A percentile compares a stretch with the other conserved stretches of the same genome.
Evolutionary conservation across 345 rosid genomes (phyloP).

Genomic region (Euphorbia lathyris): DNA sequence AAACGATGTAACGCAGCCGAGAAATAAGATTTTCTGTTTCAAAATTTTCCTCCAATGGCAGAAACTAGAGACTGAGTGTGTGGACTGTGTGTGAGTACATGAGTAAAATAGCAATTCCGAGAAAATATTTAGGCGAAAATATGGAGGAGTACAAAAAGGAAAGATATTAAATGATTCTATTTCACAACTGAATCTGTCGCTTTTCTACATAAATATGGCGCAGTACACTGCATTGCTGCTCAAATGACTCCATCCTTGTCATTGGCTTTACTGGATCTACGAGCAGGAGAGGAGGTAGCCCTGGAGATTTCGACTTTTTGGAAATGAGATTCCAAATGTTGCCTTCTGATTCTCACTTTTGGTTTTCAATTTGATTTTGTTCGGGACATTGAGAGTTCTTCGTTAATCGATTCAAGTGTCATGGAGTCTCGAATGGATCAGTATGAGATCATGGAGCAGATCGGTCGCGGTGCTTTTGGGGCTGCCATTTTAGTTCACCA

Average conservation of each 20-base stretch:
- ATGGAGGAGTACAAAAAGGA: not conserved
- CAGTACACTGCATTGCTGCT: not conserved
- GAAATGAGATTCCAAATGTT: not conserved
- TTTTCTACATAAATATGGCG: not conserved
- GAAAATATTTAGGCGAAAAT: not conserved
- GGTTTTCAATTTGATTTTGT: not conserved
- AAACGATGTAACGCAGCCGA: too few relatives aligned
- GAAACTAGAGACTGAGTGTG: not conserved
- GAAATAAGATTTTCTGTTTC: not conserved
- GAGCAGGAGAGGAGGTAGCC: conserved; percentile 2
- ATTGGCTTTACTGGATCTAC: not conserved
- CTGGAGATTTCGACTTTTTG: conserved; percentile 6
- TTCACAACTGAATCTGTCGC: not conserved
- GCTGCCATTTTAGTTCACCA: conserved; percentile 95
- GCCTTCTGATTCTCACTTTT: not conserved
- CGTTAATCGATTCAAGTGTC: conserved; percentile 22
- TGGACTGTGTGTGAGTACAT: too few relatives aligned
- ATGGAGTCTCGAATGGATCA: conserved; percentile 99
- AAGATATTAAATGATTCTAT: not conserved
- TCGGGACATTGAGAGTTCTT: conserved; percentile 8
- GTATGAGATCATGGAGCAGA: conserved; percentile 99
- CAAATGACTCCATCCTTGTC: not conserved
- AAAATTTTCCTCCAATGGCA: conserved; percentile 6
- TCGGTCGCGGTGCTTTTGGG: conserved; percentile 98
- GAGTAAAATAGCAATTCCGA: too few relatives aligned